Evolutionary conservation across 345 rosid species (phyloP), one percentile per base, ranked within the genome.

Genomic region (Brassica napus): DNA sequence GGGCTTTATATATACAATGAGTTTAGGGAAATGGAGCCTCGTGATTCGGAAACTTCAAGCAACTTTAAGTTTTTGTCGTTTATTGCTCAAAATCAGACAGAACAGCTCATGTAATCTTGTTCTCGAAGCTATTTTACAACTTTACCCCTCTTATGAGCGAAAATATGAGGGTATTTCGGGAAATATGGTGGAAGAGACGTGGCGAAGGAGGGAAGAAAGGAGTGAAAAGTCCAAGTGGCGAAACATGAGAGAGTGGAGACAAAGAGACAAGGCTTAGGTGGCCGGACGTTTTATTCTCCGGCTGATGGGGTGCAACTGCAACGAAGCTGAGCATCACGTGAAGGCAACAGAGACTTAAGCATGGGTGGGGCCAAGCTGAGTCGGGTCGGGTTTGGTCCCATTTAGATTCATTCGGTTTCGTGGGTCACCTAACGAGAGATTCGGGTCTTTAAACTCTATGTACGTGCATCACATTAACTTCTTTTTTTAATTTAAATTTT

Each of bases 221-320:
- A 58, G 58, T 5, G n/a, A 70, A 61, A 31, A 9, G 63, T 57
- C 26, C 76, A 80, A 75, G 76, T 80, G 83, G 79, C 72, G 12
- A 34, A 42, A 12, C 52, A 44, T 44, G 14, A 44, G 52, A 44
- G 52, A 44, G 52, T 44, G 57, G 52, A 37, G 71, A 80, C 83
- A 79, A 34, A 49, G 37, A 72, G 82, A 79, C 82, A 79, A 44
- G 69, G 69, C 68, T 55, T 75, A 75, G 83, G 76, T 75, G 83
- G 68, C 72, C 72, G 76, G 76, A 6, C 31, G 76, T 80, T 69
- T 5, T 62, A 55, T 58, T 70, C 72, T 14, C 72, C 83, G 72
- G 79, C 76, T 72, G 76, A 75, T 75, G 72, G 79, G 55, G 16
- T 49, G 55, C 55, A 49, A 71, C 61, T 64, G 71, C 78, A 69